Evolutionary conservation across 1,284 basidiomycete genomes (phyloP), one percentile per base, ranked within the genome.

Genomic region (Boletus mariae): DNA sequence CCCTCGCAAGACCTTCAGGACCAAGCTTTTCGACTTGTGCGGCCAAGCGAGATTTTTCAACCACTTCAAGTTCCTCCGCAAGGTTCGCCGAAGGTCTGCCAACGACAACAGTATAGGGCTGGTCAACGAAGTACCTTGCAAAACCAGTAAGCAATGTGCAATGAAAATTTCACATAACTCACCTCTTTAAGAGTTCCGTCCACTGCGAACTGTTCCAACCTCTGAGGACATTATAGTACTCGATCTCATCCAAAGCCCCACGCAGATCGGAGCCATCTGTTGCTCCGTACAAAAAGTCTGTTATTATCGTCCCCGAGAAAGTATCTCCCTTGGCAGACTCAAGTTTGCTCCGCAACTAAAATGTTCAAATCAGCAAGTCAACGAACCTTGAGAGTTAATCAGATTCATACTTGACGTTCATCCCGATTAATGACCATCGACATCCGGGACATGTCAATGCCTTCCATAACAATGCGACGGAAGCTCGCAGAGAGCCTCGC

Each of bases 391-490:
- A 37, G 44, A 25, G 5, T 13, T n/a, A 12, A 1, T 43, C 53
- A 52, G 17, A 23, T 10, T 47, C 70, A 46, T 61, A 89, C 87
- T 76, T 94, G 92, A 56, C 92, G 83, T 70, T 92, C 89, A 65
- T 98, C 93, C 35, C 94, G 78, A 59, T 88, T 83, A 52, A 99
- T 85, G 20, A 98, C 78, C 82, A 92, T 89, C 17, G 72, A 71
- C 88, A 99, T 98, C 26, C 97, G 78, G 31, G 87, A 79, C 90
- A 98, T 95, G 72, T 99, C 93, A 52, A 99, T 77, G 5, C 90
- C 93, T 52, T 90, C 83, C 20, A 80, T 66, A 20, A 81, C 83
- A 49, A 98, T 90, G 44, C 82, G 81, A 59, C 76, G 71, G 32
- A 99, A 75, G 61, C 91, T 89, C 2, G 74, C 75, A 61, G 82